Percentiles rank a stretch among this genome's conserved stretches.
Evolutionary conservation across 2,329 filamentous ascomycete species (phyloP).

Genomic region (Mollisia scopiformis): DNA sequence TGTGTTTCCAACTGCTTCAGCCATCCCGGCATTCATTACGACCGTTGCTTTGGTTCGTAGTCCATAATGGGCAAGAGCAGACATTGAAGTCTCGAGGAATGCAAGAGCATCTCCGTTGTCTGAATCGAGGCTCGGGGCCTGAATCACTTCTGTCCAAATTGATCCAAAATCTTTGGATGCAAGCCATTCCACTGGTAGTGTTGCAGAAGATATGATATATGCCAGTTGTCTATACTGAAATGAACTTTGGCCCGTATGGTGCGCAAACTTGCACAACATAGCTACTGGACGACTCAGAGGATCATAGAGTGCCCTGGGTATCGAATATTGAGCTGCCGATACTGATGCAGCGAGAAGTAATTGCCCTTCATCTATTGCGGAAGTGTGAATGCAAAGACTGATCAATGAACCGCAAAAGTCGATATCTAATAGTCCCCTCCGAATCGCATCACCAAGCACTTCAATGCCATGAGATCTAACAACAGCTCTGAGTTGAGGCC

Average conservation of each 20-base stretch:
- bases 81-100: conserved; percentile 42
- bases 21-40: background rate
- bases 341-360: conserved; percentile 43
- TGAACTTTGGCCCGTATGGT: conserved; percentile 35
- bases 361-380: conserved; percentile 44
- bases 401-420: conserved; percentile 45
- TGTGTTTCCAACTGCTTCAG: conserved; percentile 37
- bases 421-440: conserved; percentile 45
- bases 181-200: conserved; percentile 48
- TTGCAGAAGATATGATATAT: conserved; percentile 38
- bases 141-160: conserved; percentile 45
- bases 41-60: background rate
- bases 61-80: conserved; percentile 30
- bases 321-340: conserved; percentile 39
- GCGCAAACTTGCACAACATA: conserved; percentile 40
- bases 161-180: conserved; percentile 44
- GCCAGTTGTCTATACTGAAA: conserved; percentile 44
- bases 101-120: conserved; percentile 39
- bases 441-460: conserved; percentile 46
- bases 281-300: conserved; percentile 36
- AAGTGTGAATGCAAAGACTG: conserved; percentile 43
- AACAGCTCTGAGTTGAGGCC: conserved; percentile 48
- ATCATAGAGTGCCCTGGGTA: conserved; percentile 38
- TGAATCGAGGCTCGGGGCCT: conserved; percentile 37
- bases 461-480: conserved; percentile 51